These are phyloP conservation scores for Hanseniaspora lindneri DNA, from an alignment of 805 yeast species.

Conservation along the genomic window DNA sequence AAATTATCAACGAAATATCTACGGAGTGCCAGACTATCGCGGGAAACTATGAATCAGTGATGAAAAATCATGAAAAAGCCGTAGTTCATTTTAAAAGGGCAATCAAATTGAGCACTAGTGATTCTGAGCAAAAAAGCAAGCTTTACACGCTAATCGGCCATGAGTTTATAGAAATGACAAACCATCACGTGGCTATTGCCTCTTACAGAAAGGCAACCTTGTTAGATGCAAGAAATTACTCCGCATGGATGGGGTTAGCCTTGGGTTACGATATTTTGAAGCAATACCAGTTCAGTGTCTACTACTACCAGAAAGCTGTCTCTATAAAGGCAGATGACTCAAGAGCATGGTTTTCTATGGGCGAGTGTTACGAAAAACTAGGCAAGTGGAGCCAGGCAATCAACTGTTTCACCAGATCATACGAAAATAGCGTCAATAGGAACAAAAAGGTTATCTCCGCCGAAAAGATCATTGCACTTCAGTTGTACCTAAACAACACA, in stretches of 20 bases:
- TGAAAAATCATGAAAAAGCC: slow-evolving; percentile 89
- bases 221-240: slow-evolving; percentile 72
- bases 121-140: slow-evolving; percentile 37
- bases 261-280: slow-evolving; percentile 95
- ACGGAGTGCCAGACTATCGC: slow-evolving; percentile 91
- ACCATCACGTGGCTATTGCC: slow-evolving; percentile 95
- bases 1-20: slow-evolving; percentile 70
- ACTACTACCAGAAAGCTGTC: slow-evolving; percentile 85
- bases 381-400: slow-evolving; percentile 36
- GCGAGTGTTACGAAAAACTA: slow-evolving; percentile 73
- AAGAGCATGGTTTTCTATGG: slow-evolving; percentile 94
- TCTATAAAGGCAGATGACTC: slow-evolving; percentile 77
- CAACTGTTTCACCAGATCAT: slow-evolving; percentile 43
- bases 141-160: slow-evolving; percentile 99
- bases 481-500: background rate
- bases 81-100: slow-evolving; percentile 89
- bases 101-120: slow-evolving; percentile 60
- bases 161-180: slow-evolving; percentile 90
- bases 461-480: background rate
- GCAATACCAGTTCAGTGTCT: slow-evolving; percentile 84
- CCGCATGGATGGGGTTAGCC: slow-evolving; percentile 98
- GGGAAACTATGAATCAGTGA: slow-evolving; percentile 85
- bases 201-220: slow-evolving; percentile 88
- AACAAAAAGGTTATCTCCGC: background rate
- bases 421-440: background rate